A percentile compares a stretch with the other conserved stretches of the same genome.
Evolutionary conservation across 352 stramenopile genomes (phyloP).

Genomic region (Phytophthora idaei): DNA sequence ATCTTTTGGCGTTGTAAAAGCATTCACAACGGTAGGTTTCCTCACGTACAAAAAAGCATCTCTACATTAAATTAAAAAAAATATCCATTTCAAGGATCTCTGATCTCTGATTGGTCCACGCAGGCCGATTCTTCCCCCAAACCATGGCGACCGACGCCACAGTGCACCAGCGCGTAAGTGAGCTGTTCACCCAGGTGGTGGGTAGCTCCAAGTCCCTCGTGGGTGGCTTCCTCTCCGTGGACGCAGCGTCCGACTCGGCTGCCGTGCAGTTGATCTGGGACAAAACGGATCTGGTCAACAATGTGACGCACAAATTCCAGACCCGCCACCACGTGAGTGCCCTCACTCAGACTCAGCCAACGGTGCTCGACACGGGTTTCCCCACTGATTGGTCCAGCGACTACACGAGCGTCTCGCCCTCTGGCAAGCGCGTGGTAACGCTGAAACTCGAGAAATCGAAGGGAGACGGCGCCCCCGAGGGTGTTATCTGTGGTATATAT

Average conservation of each 20-base stretch:
- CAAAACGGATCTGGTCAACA: constrained; percentile 68
- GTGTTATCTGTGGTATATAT: constrained; percentile 49
- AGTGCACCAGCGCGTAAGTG: constrained; percentile 41
- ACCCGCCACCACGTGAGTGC: constrained; percentile 51
- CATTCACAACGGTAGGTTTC: too few relatives aligned
- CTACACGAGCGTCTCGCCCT: constrained; percentile 64
- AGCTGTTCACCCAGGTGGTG: constrained; percentile 56
- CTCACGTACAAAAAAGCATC: too few relatives aligned
- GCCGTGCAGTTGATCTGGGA: constrained; percentile 62
- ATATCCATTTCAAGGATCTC: neutral
- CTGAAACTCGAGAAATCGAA: constrained; percentile 63
- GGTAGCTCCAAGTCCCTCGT: constrained; percentile 57
- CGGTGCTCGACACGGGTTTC: constrained; percentile 42
- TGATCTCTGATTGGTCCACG: neutral
- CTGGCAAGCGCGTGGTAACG: constrained; percentile 52
- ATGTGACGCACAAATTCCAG: constrained; percentile 58
- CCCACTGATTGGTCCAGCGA: constrained; percentile 47
- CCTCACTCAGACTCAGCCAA: constrained; percentile 23
- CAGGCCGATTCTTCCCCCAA: neutral
- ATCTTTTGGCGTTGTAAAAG: too few relatives aligned
- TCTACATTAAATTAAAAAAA: too few relatives aligned
- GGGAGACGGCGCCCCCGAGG: constrained; percentile 37
- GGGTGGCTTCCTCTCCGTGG: constrained; percentile 43
- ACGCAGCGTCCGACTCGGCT: constrained; percentile 28
- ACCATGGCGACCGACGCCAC: constrained; percentile 12